phyloP scores from a whole-genome alignment of 2,329 filamentous ascomycete species.

The Nakataea oryzae region DNA sequence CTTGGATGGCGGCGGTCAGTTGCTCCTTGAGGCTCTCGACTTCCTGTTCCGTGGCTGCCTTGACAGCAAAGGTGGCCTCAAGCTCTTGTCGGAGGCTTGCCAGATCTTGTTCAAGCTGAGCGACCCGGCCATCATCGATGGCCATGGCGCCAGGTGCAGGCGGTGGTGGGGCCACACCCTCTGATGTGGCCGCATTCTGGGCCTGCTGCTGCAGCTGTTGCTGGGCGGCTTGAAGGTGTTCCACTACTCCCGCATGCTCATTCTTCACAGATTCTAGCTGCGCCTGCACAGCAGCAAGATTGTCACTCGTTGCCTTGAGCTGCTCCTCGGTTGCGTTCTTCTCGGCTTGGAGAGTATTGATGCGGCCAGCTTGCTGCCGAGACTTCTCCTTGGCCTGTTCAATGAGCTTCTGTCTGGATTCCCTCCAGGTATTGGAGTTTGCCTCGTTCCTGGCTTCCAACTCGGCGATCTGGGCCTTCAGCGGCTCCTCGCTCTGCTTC shows the following conservation, averaged over 20 bases:
- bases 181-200: constrained; percentile 24
- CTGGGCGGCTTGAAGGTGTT: constrained; percentile 15
- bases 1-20: constrained; percentile 49
- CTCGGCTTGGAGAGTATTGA: constrained; percentile 42
- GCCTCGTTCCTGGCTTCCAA: constrained; percentile 39
- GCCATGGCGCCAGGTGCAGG: background rate
- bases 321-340: constrained; percentile 41
- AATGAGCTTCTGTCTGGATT: constrained; percentile 40
- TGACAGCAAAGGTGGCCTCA: constrained; percentile 55
- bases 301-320: constrained; percentile 31
- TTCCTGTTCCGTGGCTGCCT: constrained; percentile 55
- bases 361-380: constrained; percentile 39
- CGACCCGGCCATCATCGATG: constrained; percentile 12
- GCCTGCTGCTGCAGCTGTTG: background rate
- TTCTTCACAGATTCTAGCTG: constrained; percentile 44
- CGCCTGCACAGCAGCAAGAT: constrained; percentile 26
- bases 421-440: constrained; percentile 44
- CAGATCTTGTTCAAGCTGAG: constrained; percentile 39
- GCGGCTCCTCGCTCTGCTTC: constrained; percentile 35
- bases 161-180: constrained; percentile 25
- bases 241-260: constrained; percentile 17
- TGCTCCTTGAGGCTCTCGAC: constrained; percentile 44
- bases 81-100: constrained; percentile 47
- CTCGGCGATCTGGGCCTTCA: constrained; percentile 44
- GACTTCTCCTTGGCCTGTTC: constrained; percentile 55